phyloP scores from a whole-genome alignment of 2,329 filamentous ascomycete species.

The Sphaerulina populicola region DNA sequence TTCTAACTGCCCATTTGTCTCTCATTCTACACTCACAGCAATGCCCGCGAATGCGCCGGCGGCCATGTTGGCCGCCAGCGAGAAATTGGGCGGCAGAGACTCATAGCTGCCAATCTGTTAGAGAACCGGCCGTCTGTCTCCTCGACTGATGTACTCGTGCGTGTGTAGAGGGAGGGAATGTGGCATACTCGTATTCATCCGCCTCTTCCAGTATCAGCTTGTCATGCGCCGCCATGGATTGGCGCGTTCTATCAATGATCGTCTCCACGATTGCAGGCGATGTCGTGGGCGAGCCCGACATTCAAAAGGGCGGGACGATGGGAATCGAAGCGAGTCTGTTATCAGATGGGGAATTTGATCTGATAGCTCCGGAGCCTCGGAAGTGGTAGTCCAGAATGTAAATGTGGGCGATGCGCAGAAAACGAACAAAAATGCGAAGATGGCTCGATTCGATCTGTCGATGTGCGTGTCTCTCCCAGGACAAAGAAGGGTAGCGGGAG shows the following conservation, averaged over 20 bases:
- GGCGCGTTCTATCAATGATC: constrained; percentile 13
- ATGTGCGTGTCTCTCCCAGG: not conserved
- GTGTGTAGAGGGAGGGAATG: not conserved
- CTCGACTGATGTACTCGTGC: not conserved
- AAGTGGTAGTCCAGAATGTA: not conserved
- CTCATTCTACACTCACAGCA: constrained; percentile 53
- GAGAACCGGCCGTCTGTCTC: constrained; percentile 1
- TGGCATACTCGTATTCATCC: constrained; percentile 34
- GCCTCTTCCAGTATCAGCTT: constrained; percentile 28
- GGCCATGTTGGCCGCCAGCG: constrained; percentile 85
- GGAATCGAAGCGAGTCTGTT: not conserved
- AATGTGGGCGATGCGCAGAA: no score
- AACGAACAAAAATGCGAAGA: not conserved
- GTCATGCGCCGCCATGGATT: constrained; percentile 24
- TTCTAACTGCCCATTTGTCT: not conserved
- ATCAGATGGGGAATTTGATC: constrained; percentile 5
- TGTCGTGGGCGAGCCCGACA: constrained; percentile 14
- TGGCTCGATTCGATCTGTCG: no score
- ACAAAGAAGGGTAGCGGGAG: not conserved
- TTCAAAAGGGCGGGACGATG: constrained; percentile 3
- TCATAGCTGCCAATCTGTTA: constrained; percentile 59
- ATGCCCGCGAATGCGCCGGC: constrained; percentile 96
- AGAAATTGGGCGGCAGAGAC: constrained; percentile 87
- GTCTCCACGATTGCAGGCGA: constrained; percentile 16
- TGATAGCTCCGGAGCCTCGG: not conserved